Conservation (phyloP, 2,329 filamentous ascomycete species). For the Ambrosiella beaveri region DNA sequence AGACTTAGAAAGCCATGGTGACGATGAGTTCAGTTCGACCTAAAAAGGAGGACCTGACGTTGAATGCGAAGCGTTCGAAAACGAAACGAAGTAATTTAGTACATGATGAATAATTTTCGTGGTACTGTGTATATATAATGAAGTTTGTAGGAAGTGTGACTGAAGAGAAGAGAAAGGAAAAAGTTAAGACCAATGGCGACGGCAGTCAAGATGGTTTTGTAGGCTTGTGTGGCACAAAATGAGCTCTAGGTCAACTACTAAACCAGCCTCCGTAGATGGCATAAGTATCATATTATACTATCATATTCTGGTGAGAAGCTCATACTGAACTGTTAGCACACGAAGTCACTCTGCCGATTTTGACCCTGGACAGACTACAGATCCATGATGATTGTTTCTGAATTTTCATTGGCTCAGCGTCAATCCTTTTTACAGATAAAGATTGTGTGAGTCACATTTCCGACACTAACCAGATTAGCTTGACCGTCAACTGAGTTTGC, state of each 20-base stretch:
- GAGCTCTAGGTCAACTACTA: neutral
- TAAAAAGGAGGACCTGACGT: slow-evolving; percentile 30
- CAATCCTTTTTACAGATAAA: neutral
- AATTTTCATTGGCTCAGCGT: neutral
- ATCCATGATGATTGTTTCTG: neutral
- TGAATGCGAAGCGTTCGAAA: slow-evolving; percentile 7
- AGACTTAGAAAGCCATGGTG: slow-evolving; percentile 29
- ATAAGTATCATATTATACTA: neutral
- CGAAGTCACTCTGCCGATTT: no score
- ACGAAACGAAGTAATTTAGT: slow-evolving; percentile 32
- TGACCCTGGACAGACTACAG: neutral
- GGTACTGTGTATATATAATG: slow-evolving; percentile 15
- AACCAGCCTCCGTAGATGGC: neutral
- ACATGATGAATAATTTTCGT: slow-evolving; percentile 34
- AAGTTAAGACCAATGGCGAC: slow-evolving; percentile 15
- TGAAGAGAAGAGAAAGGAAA: slow-evolving; percentile 22
- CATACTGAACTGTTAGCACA: no score
- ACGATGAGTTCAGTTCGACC: slow-evolving; percentile 51
- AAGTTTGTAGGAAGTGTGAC: slow-evolving; percentile 20
- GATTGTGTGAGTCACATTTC: slow-evolving; percentile 2
- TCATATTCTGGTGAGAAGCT: no score
- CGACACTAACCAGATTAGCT: neutral
- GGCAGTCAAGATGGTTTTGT: slow-evolving; percentile 13
- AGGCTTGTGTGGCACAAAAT: neutral
- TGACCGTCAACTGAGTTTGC: neutral